phyloP scores from a whole-genome alignment of 1,139 yeast genomes.

The Kazachstania sp. region DNA sequence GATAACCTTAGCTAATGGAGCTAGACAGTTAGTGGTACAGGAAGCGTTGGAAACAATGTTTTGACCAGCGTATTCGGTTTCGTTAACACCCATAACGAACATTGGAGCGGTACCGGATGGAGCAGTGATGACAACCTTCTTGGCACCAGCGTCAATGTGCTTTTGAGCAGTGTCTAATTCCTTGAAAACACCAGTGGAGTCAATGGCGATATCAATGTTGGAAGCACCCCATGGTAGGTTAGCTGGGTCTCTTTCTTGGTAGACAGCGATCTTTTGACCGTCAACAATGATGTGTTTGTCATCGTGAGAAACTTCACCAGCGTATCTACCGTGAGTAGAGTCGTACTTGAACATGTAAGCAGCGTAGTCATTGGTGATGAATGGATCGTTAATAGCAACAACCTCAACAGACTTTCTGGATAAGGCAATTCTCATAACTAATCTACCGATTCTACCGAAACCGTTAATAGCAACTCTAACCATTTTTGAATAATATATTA shows the following conservation, averaged over 20 bases:
- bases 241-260: conserved; percentile 76
- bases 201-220: conserved; percentile 71
- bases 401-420: conserved; percentile 60
- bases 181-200: conserved; percentile 86
- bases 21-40: conserved; percentile 85
- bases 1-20: conserved; percentile 77
- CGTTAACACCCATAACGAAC: conserved; percentile 85
- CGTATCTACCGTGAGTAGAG: conserved; percentile 73
- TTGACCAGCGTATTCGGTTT: conserved; percentile 62
- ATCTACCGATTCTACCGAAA: conserved; percentile 84
- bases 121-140: conserved; percentile 80
- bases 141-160: conserved; percentile 83
- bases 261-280: conserved; percentile 58
- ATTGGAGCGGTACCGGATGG: conserved; percentile 83
- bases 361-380: conserved; percentile 75
- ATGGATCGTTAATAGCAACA: conserved; percentile 77
- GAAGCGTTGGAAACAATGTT: conserved; percentile 76
- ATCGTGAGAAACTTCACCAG: conserved; percentile 58
- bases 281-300: conserved; percentile 56
- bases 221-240: conserved; percentile 74
- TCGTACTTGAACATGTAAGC: conserved; percentile 85
- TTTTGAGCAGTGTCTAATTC: conserved; percentile 67
- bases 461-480: conserved; percentile 74
- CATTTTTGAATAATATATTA: conserved; percentile 27
- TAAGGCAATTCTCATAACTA: conserved; percentile 69